phyloP scores from a whole-genome alignment of 2,329 filamentous ascomycete species.

The Alternaria conjuncta region DNA sequence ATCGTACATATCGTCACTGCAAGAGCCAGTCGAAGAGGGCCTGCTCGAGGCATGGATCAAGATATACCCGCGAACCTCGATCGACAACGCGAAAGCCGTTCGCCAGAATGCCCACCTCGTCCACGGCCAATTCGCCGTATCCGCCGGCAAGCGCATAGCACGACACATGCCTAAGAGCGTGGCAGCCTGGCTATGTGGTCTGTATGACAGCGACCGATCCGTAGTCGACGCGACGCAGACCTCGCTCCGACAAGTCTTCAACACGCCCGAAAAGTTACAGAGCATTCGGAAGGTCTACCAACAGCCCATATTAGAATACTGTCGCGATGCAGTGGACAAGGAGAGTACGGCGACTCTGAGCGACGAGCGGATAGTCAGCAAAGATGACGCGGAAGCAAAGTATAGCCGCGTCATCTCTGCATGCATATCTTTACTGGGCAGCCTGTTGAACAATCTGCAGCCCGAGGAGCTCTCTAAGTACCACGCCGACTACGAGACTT shows the following conservation, averaged over 20 bases:
- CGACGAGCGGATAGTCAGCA: slow-evolving; percentile 82
- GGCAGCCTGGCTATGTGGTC: slow-evolving; percentile 88
- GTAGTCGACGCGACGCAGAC: slow-evolving; percentile 79
- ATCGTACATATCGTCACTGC: slow-evolving; percentile 64
- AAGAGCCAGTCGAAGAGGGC: slow-evolving; percentile 75
- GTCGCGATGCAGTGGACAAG: slow-evolving; percentile 74
- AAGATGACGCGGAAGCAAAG: slow-evolving; percentile 85
- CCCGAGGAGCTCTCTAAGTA: slow-evolving; percentile 65
- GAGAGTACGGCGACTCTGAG: slow-evolving; percentile 85
- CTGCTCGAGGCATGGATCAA: slow-evolving; percentile 89
- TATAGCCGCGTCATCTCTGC: slow-evolving; percentile 78
- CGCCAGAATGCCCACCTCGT: slow-evolving; percentile 83
- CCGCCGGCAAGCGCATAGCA: slow-evolving; percentile 80
- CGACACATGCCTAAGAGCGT: slow-evolving; percentile 78
- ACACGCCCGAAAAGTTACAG: slow-evolving; percentile 77
- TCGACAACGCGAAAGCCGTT: slow-evolving; percentile 86
- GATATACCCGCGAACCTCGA: slow-evolving; percentile 86
- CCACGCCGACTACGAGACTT: slow-evolving; percentile 66
- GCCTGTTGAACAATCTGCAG: slow-evolving; percentile 56
- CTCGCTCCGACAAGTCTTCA: slow-evolving; percentile 76
- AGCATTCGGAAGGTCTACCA: slow-evolving; percentile 85
- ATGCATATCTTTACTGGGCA: slow-evolving; percentile 61
- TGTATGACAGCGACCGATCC: slow-evolving; percentile 82
- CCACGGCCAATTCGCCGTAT: slow-evolving; percentile 67
- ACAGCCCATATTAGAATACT: slow-evolving; percentile 79